Conservation (phyloP, 78 protist species). For the Isochrysis galbana region DNA sequence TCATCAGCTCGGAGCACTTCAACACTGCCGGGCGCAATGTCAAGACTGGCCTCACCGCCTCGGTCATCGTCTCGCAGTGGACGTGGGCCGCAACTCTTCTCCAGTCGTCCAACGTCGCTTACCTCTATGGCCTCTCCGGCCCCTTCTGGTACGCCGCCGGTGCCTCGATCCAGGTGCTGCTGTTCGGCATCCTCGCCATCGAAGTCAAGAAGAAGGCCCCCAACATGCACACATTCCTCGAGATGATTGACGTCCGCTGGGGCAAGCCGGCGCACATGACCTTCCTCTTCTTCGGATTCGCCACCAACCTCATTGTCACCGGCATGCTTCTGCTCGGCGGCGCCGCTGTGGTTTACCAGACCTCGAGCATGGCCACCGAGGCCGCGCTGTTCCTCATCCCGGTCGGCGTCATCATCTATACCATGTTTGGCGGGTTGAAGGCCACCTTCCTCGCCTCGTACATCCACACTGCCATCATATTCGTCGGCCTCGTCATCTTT, state of each 20-base stretch:
- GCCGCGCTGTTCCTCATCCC: constrained; percentile 30
- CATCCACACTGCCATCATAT: constrained; percentile 18
- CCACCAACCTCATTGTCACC: constrained; percentile 38
- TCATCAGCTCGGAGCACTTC: not conserved
- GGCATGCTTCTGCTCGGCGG: constrained; percentile 48
- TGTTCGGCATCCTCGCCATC: constrained; percentile 45
- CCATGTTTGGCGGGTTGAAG: constrained; percentile 1
- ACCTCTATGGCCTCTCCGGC: constrained; percentile 44
- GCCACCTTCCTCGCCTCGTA: constrained; percentile 31
- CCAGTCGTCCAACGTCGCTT: constrained; percentile 49
- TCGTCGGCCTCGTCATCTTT: not conserved
- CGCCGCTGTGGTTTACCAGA: not conserved
- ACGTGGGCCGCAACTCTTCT: constrained; percentile 57
- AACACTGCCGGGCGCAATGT: constrained; percentile 27
- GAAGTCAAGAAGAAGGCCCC: constrained; percentile 23
- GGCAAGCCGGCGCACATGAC: constrained; percentile 18
- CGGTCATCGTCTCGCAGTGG: constrained; percentile 46
- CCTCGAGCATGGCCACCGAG: not conserved
- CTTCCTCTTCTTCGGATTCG: not conserved
- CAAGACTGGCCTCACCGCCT: constrained; percentile 34
- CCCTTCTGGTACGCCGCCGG: constrained; percentile 59
- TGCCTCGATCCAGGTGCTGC: constrained; percentile 43
- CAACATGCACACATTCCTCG: constrained; percentile 38
- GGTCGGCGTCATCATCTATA: not conserved
- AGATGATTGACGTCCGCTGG: constrained; percentile 14